These are phyloP conservation scores for Schizothecium vesticola DNA, from an alignment of 495 filamentous ascomycete genomes.

Conservation along the genomic window DNA sequence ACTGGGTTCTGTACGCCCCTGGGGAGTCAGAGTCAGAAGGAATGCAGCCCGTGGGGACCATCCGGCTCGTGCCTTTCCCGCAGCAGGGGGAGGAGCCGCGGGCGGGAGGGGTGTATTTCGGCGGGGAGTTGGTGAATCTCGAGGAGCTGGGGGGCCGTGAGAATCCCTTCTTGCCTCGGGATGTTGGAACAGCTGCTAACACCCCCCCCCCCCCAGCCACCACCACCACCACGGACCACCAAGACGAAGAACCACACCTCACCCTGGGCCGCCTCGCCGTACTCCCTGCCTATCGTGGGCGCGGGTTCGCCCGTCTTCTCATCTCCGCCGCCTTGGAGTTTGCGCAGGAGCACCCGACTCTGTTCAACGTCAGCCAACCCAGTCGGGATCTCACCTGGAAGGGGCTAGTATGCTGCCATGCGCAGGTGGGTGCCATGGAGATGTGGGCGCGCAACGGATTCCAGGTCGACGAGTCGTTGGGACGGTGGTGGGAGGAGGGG, in stretches of 20 bases:
- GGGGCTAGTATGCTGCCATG: conserved; percentile 69
- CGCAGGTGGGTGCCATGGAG: conserved; percentile 56
- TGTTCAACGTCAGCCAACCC: conserved; percentile 40
- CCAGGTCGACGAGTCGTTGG: conserved; percentile 60
- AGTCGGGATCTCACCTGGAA: conserved; percentile 45
- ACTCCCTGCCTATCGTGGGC: conserved; percentile 53
- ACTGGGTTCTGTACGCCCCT: conserved; percentile 72
- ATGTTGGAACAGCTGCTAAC: neutral
- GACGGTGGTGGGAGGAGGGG: conserved; percentile 76
- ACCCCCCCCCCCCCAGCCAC: neutral
- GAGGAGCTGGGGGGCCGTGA: neutral
- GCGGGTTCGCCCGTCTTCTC: conserved; percentile 57
- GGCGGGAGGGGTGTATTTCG: conserved; percentile 37
- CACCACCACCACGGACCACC: conserved; percentile 26
- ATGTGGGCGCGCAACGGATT: conserved; percentile 67
- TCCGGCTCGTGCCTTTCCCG: conserved; percentile 75
- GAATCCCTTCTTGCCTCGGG: neutral
- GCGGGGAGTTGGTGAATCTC: conserved; percentile 25
- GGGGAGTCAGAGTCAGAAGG: neutral
- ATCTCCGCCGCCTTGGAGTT: conserved; percentile 59
- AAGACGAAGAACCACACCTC: conserved; percentile 64
- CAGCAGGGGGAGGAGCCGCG: conserved; percentile 53
- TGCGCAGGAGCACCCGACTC: conserved; percentile 49
- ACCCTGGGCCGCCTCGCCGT: conserved; percentile 76
- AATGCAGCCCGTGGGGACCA: conserved; percentile 44